A percentile compares a stretch with the other conserved stretches of the same genome.
phyloP scores from a whole-genome alignment of 192 early-diverging fungal genomes.

The Gamsiella multidivaricata region DNA sequence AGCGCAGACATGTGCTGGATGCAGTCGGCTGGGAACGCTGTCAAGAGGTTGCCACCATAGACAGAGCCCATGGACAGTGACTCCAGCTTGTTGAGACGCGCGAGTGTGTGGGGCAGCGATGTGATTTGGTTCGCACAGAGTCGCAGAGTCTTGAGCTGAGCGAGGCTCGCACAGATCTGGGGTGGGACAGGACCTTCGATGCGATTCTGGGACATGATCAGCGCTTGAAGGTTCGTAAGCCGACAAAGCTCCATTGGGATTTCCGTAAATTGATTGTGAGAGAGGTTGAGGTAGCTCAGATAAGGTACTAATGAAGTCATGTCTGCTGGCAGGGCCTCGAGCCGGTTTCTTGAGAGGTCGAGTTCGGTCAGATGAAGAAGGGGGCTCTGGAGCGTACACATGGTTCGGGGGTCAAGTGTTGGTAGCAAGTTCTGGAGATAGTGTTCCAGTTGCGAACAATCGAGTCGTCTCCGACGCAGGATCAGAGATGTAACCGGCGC shows the following conservation, averaged over 20 bases:
- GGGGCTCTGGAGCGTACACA: conserved; percentile 42
- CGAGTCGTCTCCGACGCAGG: conserved; percentile 56
- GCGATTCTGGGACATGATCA: conserved; percentile 63
- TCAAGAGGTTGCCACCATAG: conserved; percentile 61
- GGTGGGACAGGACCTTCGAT: conserved; percentile 55
- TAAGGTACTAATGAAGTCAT: conserved; percentile 44
- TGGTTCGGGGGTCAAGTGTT: conserved; percentile 31
- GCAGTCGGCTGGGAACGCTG: conserved; percentile 48
- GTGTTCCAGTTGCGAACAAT: conserved; percentile 48
- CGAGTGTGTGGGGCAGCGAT: conserved; percentile 42
- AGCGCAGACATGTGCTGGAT: conserved; percentile 56
- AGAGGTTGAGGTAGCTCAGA: conserved; percentile 57
- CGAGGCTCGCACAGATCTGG: conserved; percentile 50
- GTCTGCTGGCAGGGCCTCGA: conserved; percentile 53
- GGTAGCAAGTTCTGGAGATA: conserved; percentile 42
- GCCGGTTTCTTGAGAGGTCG: conserved; percentile 64
- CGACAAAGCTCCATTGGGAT: conserved; percentile 60
- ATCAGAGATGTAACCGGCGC: conserved; percentile 47
- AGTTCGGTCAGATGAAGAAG: conserved; percentile 61
- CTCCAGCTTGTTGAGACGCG: conserved; percentile 53
- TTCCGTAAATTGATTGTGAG: conserved; percentile 59
- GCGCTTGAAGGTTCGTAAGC: conserved; percentile 54
- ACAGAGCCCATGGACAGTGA: conserved; percentile 62
- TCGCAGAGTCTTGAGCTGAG: conserved; percentile 52
- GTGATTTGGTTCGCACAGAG: conserved; percentile 60